These are phyloP conservation scores for Podospora fimiseda DNA, from an alignment of 495 filamentous ascomycete species.

Conservation along the genomic window DNA sequence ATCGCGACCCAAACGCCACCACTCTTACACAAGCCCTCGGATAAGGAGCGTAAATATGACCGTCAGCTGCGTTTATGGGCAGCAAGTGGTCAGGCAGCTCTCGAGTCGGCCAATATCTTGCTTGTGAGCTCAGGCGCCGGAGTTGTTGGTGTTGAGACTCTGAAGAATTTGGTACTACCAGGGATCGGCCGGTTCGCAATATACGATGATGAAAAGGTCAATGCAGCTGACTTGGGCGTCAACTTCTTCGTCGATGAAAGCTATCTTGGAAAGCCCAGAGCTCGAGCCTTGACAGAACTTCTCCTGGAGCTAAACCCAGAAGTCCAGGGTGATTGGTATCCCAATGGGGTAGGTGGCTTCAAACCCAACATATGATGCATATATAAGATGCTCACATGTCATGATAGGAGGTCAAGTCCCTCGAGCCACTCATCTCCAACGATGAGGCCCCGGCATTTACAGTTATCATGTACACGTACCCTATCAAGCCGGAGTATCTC, in stretches of 20 bases:
- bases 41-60: slow-evolving; percentile 93
- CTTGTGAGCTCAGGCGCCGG: slow-evolving; percentile 79
- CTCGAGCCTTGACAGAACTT: slow-evolving; percentile 66
- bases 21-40: slow-evolving; percentile 57
- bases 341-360: slow-evolving; percentile 32
- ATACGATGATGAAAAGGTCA: slow-evolving; percentile 69
- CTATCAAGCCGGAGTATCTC: slow-evolving; percentile 55
- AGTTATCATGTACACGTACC: slow-evolving; percentile 67
- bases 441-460: slow-evolving; percentile 59
- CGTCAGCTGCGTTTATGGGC: slow-evolving; percentile 94
- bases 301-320: slow-evolving; percentile 94
- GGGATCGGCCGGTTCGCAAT: slow-evolving; percentile 94
- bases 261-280: slow-evolving; percentile 71
- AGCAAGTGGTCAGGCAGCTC: slow-evolving; percentile 78
- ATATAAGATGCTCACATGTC: slow-evolving; percentile 15
- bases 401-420: slow-evolving; percentile 13
- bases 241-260: slow-evolving; percentile 92
- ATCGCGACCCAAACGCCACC: slow-evolving; percentile 46
- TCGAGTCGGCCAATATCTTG: slow-evolving; percentile 84
- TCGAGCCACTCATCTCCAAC: slow-evolving; percentile 37
- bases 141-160: slow-evolving; percentile 79
- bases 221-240: slow-evolving; percentile 78
- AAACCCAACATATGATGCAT: neutral
- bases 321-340: slow-evolving; percentile 63
- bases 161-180: slow-evolving; percentile 95